Conservation (phyloP, 2,329 filamentous ascomycete genomes). For the Neofusicoccum umdonicola region DNA sequence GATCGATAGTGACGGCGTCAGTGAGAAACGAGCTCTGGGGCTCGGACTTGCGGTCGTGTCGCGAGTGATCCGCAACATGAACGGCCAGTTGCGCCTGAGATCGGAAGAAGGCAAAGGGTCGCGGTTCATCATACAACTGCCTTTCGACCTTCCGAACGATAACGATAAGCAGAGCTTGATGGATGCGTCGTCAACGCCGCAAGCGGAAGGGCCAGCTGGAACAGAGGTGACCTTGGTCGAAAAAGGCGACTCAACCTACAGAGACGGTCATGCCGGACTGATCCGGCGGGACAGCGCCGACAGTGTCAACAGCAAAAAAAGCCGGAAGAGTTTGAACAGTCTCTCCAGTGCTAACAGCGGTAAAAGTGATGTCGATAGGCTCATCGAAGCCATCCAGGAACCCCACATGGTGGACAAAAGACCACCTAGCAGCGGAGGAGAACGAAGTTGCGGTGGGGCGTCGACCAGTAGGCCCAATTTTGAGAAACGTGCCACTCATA, state of each 20-base stretch:
- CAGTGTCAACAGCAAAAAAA: constrained; percentile 52
- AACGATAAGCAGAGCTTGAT: constrained; percentile 18
- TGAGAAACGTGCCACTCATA: not conserved
- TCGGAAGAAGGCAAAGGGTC: constrained; percentile 81
- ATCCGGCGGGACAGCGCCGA: constrained; percentile 37
- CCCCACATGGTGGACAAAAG: constrained; percentile 41
- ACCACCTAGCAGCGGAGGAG: constrained; percentile 19
- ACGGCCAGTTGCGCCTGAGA: constrained; percentile 79
- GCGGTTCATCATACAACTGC: constrained; percentile 75
- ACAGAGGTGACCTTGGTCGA: constrained; percentile 63
- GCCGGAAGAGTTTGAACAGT: constrained; percentile 47
- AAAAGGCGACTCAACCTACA: constrained; percentile 14
- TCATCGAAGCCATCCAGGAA: constrained; percentile 70
- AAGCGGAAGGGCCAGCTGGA: constrained; percentile 28
- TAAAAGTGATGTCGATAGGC: constrained; percentile 64
- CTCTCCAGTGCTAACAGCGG: constrained; percentile 40
- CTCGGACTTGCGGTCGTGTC: constrained; percentile 87
- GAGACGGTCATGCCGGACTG: not conserved
- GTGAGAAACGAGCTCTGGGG: constrained; percentile 59
- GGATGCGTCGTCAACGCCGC: constrained; percentile 23
- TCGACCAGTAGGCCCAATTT: not conserved
- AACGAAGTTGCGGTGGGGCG: not conserved
- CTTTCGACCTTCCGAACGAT: constrained; percentile 63
- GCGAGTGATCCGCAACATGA: constrained; percentile 83
- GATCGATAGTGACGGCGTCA: constrained; percentile 24